A percentile compares a stretch with the other conserved stretches of the same genome.
These are phyloP conservation scores for Drechslerella dactyloides DNA, from an alignment of 2,329 filamentous ascomycete species.

Conservation along the genomic window DNA sequence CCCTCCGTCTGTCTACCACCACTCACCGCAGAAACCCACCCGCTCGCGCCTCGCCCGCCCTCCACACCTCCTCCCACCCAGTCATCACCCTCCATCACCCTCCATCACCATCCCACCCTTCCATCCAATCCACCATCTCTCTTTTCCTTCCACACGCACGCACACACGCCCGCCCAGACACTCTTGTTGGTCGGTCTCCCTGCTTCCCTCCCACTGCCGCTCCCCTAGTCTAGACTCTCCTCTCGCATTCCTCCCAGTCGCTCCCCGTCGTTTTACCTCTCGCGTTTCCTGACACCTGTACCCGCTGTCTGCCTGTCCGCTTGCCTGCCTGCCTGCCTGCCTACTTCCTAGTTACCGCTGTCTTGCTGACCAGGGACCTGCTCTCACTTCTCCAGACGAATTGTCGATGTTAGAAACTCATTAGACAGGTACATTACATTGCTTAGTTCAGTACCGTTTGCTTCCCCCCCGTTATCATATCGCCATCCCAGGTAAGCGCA, in stretches of 20 bases:
- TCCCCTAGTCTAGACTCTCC: not conserved
- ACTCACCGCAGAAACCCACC: too few relatives aligned
- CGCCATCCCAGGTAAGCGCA: not conserved
- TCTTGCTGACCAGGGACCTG: too few relatives aligned
- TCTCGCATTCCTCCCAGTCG: too few relatives aligned
- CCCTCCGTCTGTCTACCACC: too few relatives aligned
- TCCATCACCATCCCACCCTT: not conserved
- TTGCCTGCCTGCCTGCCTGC: not conserved
- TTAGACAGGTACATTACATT: not conserved
- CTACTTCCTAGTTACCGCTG: not conserved
- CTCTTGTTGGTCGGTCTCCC: not conserved
- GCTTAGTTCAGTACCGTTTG: not conserved
- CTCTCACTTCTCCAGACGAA: too few relatives aligned
- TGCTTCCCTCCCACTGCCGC: conserved; percentile 1
- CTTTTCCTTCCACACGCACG: not conserved
- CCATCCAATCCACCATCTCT: not conserved
- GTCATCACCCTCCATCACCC: not conserved
- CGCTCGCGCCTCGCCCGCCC: too few relatives aligned
- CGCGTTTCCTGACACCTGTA: conserved; percentile 8
- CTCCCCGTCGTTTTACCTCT: not conserved
- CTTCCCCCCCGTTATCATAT: not conserved
- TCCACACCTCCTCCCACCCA: too few relatives aligned
- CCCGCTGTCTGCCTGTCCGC: not conserved
- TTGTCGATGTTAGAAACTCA: not conserved
- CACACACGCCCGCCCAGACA: not conserved